Base-by-base conservation (phyloP, 139 green algal genomes). In the Chlorella sp. region DNA sequence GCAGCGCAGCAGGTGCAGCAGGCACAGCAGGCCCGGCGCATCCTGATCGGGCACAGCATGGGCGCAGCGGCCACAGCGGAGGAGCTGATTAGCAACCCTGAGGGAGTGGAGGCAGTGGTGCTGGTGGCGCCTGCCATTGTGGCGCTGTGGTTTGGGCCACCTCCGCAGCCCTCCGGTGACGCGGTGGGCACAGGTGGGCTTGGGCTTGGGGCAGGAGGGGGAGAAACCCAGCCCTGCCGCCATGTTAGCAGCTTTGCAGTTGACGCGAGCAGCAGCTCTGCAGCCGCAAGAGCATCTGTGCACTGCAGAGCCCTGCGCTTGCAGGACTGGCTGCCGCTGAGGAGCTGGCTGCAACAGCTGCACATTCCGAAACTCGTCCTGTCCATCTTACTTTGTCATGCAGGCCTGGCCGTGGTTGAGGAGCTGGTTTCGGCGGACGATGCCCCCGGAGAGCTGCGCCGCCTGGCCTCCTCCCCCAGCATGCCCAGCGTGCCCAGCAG, bases 71-170 rank as follows among this genome's bases (percentile, higher is more conserved):
- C 92, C 62, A 93, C 88, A 0, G 90, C 93, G 13, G 90, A 95
- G 16, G 89, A 91, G 56, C 38, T 91, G 20, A 90, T 95, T 11
- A 13, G 28, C 28, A 67, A 91, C n/a, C 89, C 88, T 3, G 41
- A 87, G 55, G 81, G 83, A 36, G 56, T 94, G 17, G 83, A 68
- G 1, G 93, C 80, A 12, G 62, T 98, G 17, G 84, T 98, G 28
- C 88, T 98, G 15, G 91, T 98, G 39, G 94, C 93, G 11, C 95
- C 95, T 23, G 95, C 95, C 12, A 91, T 98, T 51, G 80, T 98
- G 3, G 90, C 91, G 20, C 44, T 92, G 2, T 90, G 78, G 62
- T 41, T 81, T 38, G 74, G 78, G 41, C 65, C 79, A 15, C 69
- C 79, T 1, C 18, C 70, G 41, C 26, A 86, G 44, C 28, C 55